Base-by-base conservation (phyloP, 306 rosid genomes). In the Glycine latifolia region DNA sequence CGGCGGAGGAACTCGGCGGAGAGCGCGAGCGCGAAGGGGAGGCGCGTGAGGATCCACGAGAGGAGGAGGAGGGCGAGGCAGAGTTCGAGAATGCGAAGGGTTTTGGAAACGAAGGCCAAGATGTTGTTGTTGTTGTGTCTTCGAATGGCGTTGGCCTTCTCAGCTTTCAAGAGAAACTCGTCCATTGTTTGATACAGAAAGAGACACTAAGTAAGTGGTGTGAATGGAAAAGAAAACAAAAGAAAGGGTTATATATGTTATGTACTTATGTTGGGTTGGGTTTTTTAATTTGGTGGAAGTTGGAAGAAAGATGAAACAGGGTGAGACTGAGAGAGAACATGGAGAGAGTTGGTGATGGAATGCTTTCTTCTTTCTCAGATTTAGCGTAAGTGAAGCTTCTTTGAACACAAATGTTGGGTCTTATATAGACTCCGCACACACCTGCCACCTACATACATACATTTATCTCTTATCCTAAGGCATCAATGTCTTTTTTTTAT, bases 11-110 rank as follows among this genome's bases (percentile, higher is more conserved):
- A 91, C 3, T 80, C 80, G 44, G 78, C 83, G 82, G 91, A 92
- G 80, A 84, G 55, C 17, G 67, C 60, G 58, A 89, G 26, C 8
- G 87, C 97, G 73, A 86, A 76, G 3, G 98, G 97, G 47, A 94
- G 86, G 62, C 91, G 91, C 49, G 91, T 39, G 87, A 86, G 83
- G 77, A 46, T 54, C 98, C 98, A 94, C 0, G 89, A 84, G 65
- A 91, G 80, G 17, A 85, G 14, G 10, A 89, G 0, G 17, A 93
- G 33, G 0, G 83, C 67, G 68, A 86, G 3, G 70, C 61, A 85
- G 17, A 94, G 7, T 58, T 91, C 95, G 1, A 83, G 26, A 43
- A 84, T 54, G 81, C 97, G 97, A 71, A 92, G 78, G 20, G 88
- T 60, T 60, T 80, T 91, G 17, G 90, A 66, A 37, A 89, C 47